Conservation (phyloP, 2,329 filamentous ascomycete genomes). For the Orbilia oligospora region DNA sequence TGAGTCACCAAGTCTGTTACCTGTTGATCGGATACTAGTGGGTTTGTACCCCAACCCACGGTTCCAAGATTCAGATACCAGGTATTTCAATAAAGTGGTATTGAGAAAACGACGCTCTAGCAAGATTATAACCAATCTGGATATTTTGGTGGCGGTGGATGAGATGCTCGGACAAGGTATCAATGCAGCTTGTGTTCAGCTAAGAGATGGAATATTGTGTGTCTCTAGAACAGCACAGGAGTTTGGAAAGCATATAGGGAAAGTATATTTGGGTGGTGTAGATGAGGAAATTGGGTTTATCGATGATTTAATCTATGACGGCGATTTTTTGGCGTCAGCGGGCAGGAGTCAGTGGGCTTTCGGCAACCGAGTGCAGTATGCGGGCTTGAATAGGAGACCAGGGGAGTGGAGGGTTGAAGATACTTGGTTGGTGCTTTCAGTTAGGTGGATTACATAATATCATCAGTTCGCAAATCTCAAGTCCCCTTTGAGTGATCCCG, state of each 20-base stretch:
- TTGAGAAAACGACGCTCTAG: neutral
- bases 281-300: neutral
- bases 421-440: neutral
- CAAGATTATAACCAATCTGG: neutral
- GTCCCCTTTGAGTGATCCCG: no score
- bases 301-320: neutral
- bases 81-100: neutral
- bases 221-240: neutral
- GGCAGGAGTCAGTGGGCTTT: neutral
- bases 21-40: neutral
- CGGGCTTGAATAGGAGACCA: neutral
- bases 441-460: neutral
- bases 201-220: neutral
- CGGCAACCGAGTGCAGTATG: neutral
- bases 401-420: neutral
- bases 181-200: neutral
- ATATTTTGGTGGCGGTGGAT: neutral
- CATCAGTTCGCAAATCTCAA: no score
- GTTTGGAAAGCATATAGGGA: neutral
- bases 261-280: neutral
- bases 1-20: neutral
- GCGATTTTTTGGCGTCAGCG: neutral
- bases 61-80: neutral
- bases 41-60: neutral
- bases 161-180: neutral